These are phyloP conservation scores for Aureobasidium sp. DNA, from an alignment of 2,329 filamentous ascomycete genomes.

Conservation along the genomic window DNA sequence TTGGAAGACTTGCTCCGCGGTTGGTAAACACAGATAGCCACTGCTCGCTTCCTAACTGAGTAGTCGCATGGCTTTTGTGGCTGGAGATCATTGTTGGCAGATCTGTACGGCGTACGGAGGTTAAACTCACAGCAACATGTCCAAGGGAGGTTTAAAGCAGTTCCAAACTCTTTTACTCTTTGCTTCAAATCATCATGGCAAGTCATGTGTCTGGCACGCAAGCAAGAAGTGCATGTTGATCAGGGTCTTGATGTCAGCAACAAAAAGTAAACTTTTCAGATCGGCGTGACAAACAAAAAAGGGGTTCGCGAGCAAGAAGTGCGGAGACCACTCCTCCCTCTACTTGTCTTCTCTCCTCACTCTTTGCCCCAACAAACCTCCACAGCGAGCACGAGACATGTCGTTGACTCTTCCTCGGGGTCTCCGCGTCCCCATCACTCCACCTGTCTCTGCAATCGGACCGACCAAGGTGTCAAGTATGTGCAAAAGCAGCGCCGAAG, in stretches of 20 bases:
- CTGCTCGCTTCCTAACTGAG: neutral
- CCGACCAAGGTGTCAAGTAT: neutral
- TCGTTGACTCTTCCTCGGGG: neutral
- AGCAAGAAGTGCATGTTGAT: neutral
- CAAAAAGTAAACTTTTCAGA: neutral
- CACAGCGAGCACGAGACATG: neutral
- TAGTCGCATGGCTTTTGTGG: neutral
- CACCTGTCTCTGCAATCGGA: slow-evolving; percentile 1
- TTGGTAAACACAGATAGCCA: neutral
- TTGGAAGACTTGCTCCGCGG: slow-evolving; percentile 1
- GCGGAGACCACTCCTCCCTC: neutral
- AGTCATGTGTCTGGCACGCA: neutral
- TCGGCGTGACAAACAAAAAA: neutral
- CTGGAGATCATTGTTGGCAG: neutral
- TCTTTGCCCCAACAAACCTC: neutral
- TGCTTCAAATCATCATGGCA: neutral
- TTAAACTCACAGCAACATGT: neutral
- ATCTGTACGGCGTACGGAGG: neutral
- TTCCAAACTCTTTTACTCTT: neutral
- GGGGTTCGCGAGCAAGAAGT: neutral
- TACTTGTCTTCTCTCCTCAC: neutral
- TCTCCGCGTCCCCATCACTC: slow-evolving; percentile 5
- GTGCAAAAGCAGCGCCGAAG: slow-evolving; percentile 3
- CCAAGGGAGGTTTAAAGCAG: neutral
- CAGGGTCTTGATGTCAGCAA: neutral